Conservation (phyloP, 306 rosid genomes). For the Nissolia schottii region DNA sequence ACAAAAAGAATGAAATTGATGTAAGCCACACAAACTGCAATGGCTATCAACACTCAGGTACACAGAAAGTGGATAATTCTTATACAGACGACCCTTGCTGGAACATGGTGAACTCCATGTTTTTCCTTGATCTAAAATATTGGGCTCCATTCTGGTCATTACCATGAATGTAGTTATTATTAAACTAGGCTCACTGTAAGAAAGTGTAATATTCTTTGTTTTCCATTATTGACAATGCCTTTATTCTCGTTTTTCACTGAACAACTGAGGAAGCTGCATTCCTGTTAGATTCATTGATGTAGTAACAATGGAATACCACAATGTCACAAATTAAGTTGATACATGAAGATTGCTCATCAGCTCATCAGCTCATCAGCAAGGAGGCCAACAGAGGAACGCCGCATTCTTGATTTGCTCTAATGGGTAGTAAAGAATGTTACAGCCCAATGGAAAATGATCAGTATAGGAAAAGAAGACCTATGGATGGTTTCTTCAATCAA, state of each 20-base stretch:
- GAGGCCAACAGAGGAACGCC: not conserved
- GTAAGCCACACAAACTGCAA: not conserved
- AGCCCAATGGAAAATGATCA: not conserved
- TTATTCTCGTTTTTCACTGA: not conserved
- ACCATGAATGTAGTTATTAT: slow-evolving; percentile 16
- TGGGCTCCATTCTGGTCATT: not conserved
- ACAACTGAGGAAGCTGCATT: not conserved
- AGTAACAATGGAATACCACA: not conserved
- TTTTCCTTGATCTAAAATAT: not conserved
- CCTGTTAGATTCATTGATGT: not conserved
- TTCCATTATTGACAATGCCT: slow-evolving; percentile 16
- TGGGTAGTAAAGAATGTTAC: not conserved
- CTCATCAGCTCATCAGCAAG: too few species aligned
- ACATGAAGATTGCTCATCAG: not conserved
- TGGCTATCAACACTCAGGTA: not conserved
- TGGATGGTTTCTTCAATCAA: not conserved
- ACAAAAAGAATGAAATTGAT: slow-evolving; percentile 76
- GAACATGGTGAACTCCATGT: not conserved
- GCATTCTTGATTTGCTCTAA: not conserved
- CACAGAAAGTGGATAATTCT: not conserved
- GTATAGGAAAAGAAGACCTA: not conserved
- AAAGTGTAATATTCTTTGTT: not conserved
- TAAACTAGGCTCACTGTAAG: not conserved
- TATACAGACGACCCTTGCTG: not conserved
- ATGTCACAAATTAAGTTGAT: not conserved